These are phyloP conservation scores for Cinnamomum micranthum DNA, from an alignment of 164 flowering plant species.

Conservation along the genomic window DNA sequence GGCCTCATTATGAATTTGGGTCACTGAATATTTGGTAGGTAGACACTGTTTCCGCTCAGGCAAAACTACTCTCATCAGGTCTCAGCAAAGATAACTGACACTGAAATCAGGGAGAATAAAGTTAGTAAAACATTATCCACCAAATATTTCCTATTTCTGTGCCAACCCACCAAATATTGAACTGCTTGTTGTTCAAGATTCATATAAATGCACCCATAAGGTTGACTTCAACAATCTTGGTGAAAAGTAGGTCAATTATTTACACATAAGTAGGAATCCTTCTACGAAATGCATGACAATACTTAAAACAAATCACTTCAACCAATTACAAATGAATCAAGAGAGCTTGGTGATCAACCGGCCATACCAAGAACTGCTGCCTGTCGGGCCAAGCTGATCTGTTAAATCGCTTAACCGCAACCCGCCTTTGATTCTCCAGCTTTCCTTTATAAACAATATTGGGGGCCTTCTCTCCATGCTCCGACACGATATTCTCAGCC, in stretches of 20 bases:
- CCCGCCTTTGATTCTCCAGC: slow-evolving; percentile 64
- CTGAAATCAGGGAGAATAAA: neutral
- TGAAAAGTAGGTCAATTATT: neutral
- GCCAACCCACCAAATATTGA: neutral
- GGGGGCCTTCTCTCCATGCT: slow-evolving; percentile 96
- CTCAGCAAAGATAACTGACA: neutral
- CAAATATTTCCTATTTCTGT: too few relatives aligned
- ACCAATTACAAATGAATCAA: neutral
- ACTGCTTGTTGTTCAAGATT: neutral
- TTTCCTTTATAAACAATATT: slow-evolving; percentile 93
- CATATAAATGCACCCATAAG: neutral
- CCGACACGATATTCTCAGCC: slow-evolving; percentile 88
- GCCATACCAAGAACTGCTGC: slow-evolving; percentile 72
- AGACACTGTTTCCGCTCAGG: too few relatives aligned
- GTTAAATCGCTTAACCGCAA: slow-evolving; percentile 84
- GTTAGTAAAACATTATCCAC: too few relatives aligned
- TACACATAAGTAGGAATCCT: neutral
- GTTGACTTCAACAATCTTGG: neutral
- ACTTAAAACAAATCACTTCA: neutral
- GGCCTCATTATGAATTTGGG: too few relatives aligned
- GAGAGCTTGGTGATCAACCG: neutral
- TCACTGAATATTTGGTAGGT: too few relatives aligned
- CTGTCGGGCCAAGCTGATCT: slow-evolving; percentile 92
- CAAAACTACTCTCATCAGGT: neutral
- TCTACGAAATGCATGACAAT: neutral